These are phyloP conservation scores for Starmera pachycereana DNA, from an alignment of 805 yeast species.

Conservation along the genomic window DNA sequence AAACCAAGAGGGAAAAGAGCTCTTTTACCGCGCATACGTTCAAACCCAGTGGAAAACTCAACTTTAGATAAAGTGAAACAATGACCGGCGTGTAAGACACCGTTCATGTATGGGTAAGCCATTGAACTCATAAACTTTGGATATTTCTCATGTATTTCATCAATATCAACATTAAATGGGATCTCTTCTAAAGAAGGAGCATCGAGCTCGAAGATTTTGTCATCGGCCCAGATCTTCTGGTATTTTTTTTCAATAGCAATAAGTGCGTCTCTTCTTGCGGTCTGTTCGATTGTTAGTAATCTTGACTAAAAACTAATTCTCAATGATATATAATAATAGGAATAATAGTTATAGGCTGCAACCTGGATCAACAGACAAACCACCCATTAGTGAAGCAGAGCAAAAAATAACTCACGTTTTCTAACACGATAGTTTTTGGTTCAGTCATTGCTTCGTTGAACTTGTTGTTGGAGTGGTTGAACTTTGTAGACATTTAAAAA, in stretches of 20 bases:
- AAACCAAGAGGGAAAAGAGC: constrained; percentile 94
- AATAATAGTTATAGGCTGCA: too few species aligned
- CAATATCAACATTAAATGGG: constrained; percentile 42
- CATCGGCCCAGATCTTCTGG: constrained; percentile 81
- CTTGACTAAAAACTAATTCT: too few species aligned
- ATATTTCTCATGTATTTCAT: constrained; percentile 62
- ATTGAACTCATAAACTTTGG: constrained; percentile 88
- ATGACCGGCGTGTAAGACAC: constrained; percentile 97
- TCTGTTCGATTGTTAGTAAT: constrained; percentile 29
- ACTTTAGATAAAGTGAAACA: constrained; percentile 90
- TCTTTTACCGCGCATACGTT: constrained; percentile 87
- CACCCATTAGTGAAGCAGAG: too few species aligned
- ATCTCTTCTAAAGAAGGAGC: constrained; percentile 73
- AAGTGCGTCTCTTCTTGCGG: constrained; percentile 91
- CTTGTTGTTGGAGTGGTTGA: too few species aligned
- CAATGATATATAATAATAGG: too few species aligned
- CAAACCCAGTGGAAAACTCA: constrained; percentile 87
- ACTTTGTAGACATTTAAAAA: too few species aligned
- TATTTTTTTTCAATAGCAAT: constrained; percentile 82
- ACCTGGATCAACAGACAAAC: too few species aligned
- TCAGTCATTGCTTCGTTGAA: constrained; percentile 9
- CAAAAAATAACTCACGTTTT: constrained; percentile 21
- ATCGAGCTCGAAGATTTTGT: constrained; percentile 74
- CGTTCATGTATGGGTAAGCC: constrained; percentile 99
- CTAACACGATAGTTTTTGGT: constrained; percentile 29